Conservation (phyloP, 202 grass and related monocot species). For the Carex sylvatica region DNA sequence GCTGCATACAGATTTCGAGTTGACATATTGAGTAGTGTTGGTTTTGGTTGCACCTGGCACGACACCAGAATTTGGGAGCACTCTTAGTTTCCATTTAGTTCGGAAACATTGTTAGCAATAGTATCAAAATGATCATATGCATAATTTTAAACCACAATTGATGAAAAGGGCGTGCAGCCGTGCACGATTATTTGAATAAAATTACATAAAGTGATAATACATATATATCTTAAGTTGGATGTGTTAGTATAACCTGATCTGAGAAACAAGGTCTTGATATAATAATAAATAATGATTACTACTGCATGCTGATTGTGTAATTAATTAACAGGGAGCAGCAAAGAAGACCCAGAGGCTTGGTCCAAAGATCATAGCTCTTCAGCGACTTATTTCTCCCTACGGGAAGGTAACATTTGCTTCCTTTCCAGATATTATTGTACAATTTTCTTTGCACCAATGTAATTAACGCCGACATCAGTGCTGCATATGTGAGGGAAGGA, state of each 20-base stretch:
- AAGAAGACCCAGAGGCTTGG: slow-evolving; percentile 78
- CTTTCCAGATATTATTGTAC: neutral
- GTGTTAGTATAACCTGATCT: neutral
- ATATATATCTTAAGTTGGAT: neutral
- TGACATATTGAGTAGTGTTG: neutral
- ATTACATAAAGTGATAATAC: neutral
- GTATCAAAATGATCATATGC: neutral
- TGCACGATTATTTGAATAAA: neutral
- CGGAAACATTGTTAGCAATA: neutral
- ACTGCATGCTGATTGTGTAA: neutral
- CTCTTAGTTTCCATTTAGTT: neutral
- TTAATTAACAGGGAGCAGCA: slow-evolving; percentile 35
- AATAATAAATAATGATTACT: neutral
- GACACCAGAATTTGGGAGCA: neutral
- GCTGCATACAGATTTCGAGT: neutral
- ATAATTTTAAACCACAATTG: neutral
- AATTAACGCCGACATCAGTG: neutral
- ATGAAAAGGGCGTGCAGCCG: neutral
- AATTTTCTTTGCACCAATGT: neutral
- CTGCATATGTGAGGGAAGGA: neutral
- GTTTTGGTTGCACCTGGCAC: neutral
- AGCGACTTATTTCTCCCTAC: slow-evolving; percentile 86
- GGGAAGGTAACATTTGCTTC: slow-evolving; percentile 51
- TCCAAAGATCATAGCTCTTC: slow-evolving; percentile 69
- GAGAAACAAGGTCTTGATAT: neutral